Conservation (phyloP, 768 basidiomycete genomes). For the Naganishia onofrii region DNA sequence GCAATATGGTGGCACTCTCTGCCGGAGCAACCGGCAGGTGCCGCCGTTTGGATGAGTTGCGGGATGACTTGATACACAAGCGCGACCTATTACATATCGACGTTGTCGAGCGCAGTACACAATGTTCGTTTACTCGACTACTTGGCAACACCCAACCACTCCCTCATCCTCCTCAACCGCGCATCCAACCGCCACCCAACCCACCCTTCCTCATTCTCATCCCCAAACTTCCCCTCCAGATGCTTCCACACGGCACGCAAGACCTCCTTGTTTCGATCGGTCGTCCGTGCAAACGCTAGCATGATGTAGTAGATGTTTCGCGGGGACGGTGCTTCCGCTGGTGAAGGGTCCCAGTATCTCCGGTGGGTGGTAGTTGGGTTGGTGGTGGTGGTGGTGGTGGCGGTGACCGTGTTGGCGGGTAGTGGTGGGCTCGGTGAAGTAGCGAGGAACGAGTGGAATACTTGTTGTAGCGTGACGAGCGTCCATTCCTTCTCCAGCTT, state of each 20-base stretch:
- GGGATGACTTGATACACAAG: too few relatives aligned
- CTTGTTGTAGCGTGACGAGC: constrained; percentile 31
- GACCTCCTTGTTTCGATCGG: constrained; percentile 34
- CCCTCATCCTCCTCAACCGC: constrained; percentile 37
- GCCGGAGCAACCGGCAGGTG: too few relatives aligned
- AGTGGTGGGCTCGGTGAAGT: constrained; percentile 22
- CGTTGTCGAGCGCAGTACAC: too few relatives aligned
- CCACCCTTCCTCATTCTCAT: constrained; percentile 42
- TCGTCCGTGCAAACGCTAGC: constrained; percentile 39
- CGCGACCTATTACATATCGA: too few relatives aligned
- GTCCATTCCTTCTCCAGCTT: constrained; percentile 34
- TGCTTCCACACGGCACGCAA: constrained; percentile 37
- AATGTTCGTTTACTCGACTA: background rate
- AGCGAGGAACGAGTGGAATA: constrained; percentile 38
- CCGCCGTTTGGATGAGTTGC: too few relatives aligned
- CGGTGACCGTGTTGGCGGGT: background rate
- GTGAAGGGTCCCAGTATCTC: constrained; percentile 12
- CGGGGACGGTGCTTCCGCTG: constrained; percentile 32
- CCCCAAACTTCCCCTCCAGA: constrained; percentile 43
- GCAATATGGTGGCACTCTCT: too few relatives aligned
- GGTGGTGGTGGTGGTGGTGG: background rate
- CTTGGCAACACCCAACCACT: constrained; percentile 17
- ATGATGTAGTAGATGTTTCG: constrained; percentile 38
- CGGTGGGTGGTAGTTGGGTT: background rate
- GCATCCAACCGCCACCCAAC: constrained; percentile 40